Conservation (phyloP, 208 protist species). For the Naegleria gruberi region DNA sequence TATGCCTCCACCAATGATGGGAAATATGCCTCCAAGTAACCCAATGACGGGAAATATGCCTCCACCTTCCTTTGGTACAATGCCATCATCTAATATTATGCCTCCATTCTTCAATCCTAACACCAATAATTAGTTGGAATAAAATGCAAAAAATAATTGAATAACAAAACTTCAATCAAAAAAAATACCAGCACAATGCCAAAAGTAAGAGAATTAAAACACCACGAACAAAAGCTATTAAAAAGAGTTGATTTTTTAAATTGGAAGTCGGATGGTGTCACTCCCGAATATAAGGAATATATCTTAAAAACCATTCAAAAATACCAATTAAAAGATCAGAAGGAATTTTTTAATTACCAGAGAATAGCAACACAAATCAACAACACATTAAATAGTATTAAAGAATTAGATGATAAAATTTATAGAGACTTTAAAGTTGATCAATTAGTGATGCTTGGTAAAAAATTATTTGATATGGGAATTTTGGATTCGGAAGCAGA, state of each 20-base stretch:
- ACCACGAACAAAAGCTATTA: constrained; percentile 16
- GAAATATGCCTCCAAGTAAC: background rate
- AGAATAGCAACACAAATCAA: constrained; percentile 9
- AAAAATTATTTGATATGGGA: constrained; percentile 16
- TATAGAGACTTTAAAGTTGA: constrained; percentile 4
- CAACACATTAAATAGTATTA: background rate
- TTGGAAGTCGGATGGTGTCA: constrained; percentile 10
- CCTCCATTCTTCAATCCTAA: background rate
- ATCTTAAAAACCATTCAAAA: constrained; percentile 7
- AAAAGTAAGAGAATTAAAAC: constrained; percentile 15
- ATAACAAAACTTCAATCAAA: background rate
- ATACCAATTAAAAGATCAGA: constrained; percentile 5
- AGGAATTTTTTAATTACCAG: constrained; percentile 21
- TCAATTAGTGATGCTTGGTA: background rate
- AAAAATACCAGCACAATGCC: background rate
- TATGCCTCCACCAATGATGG: background rate
- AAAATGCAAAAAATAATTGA: background rate
- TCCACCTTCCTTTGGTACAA: too few relatives aligned
- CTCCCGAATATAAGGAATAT: background rate
- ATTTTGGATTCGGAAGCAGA: background rate
- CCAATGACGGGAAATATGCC: background rate
- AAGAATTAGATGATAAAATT: background rate
- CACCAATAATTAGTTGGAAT: background rate
- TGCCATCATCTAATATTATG: background rate
- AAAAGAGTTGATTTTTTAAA: constrained; percentile 22